A percentile compares a stretch with the other conserved stretches of the same genome.
phyloP scores from a whole-genome alignment of 176 grass and related monocot species.

The Stipa capillata region DNA sequence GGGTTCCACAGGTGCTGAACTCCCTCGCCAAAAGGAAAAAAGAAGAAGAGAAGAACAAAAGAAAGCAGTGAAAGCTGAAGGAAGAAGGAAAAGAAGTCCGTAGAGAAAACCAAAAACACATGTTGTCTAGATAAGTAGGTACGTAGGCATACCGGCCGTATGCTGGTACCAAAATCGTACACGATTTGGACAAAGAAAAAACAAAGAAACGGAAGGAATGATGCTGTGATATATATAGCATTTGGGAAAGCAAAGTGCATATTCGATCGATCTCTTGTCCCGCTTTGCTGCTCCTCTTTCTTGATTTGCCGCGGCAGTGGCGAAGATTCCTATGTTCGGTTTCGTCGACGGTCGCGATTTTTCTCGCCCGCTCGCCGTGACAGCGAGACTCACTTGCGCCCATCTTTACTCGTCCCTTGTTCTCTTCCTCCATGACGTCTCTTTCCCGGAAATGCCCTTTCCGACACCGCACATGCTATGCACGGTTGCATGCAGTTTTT shows the following conservation, averaged over 20 bases:
- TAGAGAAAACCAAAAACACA: not conserved
- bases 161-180: not conserved
- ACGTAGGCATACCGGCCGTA: too few relatives aligned
- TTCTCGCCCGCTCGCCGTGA: not conserved
- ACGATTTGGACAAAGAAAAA: too few relatives aligned
- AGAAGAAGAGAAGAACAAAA: too few relatives aligned
- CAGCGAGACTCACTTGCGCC: not conserved
- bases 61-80: too few relatives aligned
- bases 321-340: constrained; percentile 28
- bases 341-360: not conserved
- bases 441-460: constrained; percentile 3
- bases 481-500: too few relatives aligned
- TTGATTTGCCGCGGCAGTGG: not conserved
- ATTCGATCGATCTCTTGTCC: not conserved
- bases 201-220: not conserved
- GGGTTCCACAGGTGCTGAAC: too few relatives aligned
- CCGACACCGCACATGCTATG: not conserved
- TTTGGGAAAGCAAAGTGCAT: not conserved
- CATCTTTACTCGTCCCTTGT: not conserved
- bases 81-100: too few relatives aligned
- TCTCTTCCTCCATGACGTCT: not conserved
- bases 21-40: too few relatives aligned
- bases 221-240: not conserved
- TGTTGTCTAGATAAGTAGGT: too few relatives aligned
- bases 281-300: not conserved